Conservation (phyloP, 2,329 filamentous ascomycete species). For the Fusarium circinatum region DNA sequence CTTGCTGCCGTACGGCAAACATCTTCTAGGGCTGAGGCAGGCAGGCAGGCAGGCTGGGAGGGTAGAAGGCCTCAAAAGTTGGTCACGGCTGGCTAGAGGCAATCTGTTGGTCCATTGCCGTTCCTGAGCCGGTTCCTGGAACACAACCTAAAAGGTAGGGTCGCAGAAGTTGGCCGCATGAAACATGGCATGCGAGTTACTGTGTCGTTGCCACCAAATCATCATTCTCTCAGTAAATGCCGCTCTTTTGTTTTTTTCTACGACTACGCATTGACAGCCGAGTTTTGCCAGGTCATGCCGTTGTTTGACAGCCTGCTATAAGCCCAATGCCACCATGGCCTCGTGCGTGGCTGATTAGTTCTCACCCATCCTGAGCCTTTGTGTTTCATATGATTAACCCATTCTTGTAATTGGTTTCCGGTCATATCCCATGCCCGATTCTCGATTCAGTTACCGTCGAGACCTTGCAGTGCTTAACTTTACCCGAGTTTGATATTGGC, state of each 20-base stretch:
- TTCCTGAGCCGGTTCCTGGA: slow-evolving; percentile 14
- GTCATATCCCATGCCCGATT: slow-evolving; percentile 8
- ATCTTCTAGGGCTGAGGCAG: slow-evolving; percentile 18
- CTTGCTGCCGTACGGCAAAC: background rate
- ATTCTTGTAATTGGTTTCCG: slow-evolving; percentile 10
- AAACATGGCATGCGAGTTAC: slow-evolving; percentile 31
- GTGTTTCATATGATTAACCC: slow-evolving; percentile 30
- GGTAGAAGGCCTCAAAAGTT: slow-evolving; percentile 31
- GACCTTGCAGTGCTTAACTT: background rate
- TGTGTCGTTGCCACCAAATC: slow-evolving; percentile 10
- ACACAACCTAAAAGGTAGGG: slow-evolving; percentile 3
- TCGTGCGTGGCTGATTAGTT: slow-evolving; percentile 25
- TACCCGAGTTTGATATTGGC: slow-evolving; percentile 3
- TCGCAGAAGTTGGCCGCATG: slow-evolving; percentile 33
- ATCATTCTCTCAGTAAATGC: background rate
- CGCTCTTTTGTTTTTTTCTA: background rate
- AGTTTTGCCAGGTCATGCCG: background rate
- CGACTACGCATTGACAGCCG: background rate
- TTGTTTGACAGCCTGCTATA: background rate
- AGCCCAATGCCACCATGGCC: slow-evolving; percentile 12
- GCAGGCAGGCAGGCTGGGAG: background rate
- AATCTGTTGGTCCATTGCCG: slow-evolving; percentile 10
- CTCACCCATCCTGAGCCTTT: slow-evolving; percentile 25
- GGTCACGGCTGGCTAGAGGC: slow-evolving; percentile 22
- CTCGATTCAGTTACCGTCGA: background rate